These are phyloP conservation scores for Ophiocytium majus DNA, from an alignment of 352 stramenopile genomes.

Conservation along the genomic window DNA sequence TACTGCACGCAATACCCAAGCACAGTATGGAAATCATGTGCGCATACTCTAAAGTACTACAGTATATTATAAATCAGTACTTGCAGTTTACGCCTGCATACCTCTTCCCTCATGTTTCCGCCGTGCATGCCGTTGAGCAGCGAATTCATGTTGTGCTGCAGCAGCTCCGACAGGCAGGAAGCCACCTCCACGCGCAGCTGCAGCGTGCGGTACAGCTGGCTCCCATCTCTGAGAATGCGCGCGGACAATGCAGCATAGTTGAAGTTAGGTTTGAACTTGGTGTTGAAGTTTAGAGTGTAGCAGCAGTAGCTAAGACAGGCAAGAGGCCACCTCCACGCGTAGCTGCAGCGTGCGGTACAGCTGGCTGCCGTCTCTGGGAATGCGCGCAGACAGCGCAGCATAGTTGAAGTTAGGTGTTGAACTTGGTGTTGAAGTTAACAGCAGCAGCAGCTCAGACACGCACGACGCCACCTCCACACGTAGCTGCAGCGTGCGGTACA, in stretches of 20 bases:
- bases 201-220: not conserved
- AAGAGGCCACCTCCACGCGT: constrained; percentile 10
- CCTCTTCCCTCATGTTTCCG: not conserved
- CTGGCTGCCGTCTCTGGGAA: not conserved
- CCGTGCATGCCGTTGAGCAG: not conserved
- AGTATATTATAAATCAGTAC: too few relatives aligned
- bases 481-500: constrained; percentile 4
- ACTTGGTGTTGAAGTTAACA: too few relatives aligned
- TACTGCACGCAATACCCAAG: too few relatives aligned
- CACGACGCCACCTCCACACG: constrained; percentile 14
- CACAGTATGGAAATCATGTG: too few relatives aligned
- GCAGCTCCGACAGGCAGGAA: not conserved
- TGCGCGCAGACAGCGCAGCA: too few relatives aligned
- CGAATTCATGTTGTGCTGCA: constrained; percentile 1
- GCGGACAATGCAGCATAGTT: too few relatives aligned
- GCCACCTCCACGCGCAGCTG: constrained; percentile 12
- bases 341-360: constrained; percentile 9
- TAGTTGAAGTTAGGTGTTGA: too few relatives aligned
- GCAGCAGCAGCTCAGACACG: not conserved
- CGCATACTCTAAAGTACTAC: too few relatives aligned
- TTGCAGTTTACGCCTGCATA: not conserved
- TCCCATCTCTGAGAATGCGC: not conserved
- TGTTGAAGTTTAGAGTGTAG: too few relatives aligned
- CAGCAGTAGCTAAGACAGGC: not conserved
- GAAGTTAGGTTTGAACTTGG: too few relatives aligned